Evolutionary conservation across 176 grass and related monocot species (phyloP), one percentile per base, ranked within the genome.

Genomic region (Eleusine coracana): DNA sequence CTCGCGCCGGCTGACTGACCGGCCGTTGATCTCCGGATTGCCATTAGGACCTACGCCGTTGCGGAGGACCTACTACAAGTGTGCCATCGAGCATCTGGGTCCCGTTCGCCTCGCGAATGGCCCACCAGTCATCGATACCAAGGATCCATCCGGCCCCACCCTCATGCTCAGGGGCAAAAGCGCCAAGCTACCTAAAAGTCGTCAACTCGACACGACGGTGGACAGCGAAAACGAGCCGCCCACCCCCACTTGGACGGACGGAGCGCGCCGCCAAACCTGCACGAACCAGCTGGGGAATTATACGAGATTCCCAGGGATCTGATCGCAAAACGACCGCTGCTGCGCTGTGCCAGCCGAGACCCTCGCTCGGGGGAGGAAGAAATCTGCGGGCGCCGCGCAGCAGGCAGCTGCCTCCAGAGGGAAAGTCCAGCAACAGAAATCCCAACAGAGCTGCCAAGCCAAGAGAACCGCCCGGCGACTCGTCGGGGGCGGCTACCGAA

Each of bases 181-280:
- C 40, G 39, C 21, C 8, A 23, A n/a, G n/a, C 9, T 25, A 61
- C 58, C 58, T 60, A 63, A 29, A 29, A 14, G 60, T 28, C 60
- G 25, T 63, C 59, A 9, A 23, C 13, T 49, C 41, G 10, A 3
- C 76, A 79, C 61, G 62, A 66, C 61, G 76, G 45, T 66, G 27
- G 51, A 58, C 76, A 67, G 60, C 84, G 41, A 66, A 38, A 31
- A 65, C 31, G 31, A 41, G 79, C 73, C 23, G 66, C 23, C 73
- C 66, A 39, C 40, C 61, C 25, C 55, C 9, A 46, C 10, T 46
- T 46, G 44, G 44, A 59, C 3, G 12, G 10, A 18, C 60, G 52
- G 7, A 54, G 80, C 73, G 80, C 74, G 86, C 80, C 68, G 86
- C 62, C 81, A 16, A 78, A 23, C 7, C n/a, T 11, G 21, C 50